Conservation (phyloP, 768 basidiomycete species). For the Coprinopsis sp. region DNA sequence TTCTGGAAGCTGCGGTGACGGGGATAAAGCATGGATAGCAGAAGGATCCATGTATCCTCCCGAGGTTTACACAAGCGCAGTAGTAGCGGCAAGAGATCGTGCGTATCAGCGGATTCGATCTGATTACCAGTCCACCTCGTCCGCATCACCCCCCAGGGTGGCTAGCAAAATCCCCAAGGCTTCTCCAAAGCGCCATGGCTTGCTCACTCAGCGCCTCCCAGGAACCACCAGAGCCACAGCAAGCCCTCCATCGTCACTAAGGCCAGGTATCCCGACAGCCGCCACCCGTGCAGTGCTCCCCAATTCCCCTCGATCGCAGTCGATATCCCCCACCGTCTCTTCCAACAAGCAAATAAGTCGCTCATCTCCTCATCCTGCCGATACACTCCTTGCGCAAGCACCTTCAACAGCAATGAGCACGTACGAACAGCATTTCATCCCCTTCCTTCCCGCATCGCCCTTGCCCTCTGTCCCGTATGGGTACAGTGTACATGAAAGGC, state of each 20-base stretch:
- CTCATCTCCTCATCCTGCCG: too few species aligned
- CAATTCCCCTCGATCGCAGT: too few species aligned
- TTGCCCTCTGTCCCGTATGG: not conserved
- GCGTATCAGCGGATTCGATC: not conserved
- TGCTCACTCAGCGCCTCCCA: too few species aligned
- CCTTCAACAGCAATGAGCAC: not conserved
- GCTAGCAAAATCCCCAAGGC: not conserved
- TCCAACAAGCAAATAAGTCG: too few species aligned
- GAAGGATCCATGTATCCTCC: slow-evolving; percentile 37
- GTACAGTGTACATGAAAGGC: not conserved
- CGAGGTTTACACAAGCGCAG: slow-evolving; percentile 22
- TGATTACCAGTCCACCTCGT: not conserved
- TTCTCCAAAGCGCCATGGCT: too few species aligned
- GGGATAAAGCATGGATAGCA: slow-evolving; percentile 27
- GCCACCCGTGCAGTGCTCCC: too few species aligned
- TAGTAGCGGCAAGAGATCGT: slow-evolving; percentile 8
- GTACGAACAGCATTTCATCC: not conserved
- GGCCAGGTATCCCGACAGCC: too few species aligned
- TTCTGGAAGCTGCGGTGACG: too few species aligned
- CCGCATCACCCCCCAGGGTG: not conserved
- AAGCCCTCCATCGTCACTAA: too few species aligned
- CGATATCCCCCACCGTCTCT: too few species aligned
- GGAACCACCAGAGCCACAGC: too few species aligned
- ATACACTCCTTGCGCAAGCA: too few species aligned
- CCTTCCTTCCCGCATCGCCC: not conserved